These are phyloP conservation scores for Inosperma sp. DNA, from an alignment of 768 basidiomycete species.

Conservation along the genomic window DNA sequence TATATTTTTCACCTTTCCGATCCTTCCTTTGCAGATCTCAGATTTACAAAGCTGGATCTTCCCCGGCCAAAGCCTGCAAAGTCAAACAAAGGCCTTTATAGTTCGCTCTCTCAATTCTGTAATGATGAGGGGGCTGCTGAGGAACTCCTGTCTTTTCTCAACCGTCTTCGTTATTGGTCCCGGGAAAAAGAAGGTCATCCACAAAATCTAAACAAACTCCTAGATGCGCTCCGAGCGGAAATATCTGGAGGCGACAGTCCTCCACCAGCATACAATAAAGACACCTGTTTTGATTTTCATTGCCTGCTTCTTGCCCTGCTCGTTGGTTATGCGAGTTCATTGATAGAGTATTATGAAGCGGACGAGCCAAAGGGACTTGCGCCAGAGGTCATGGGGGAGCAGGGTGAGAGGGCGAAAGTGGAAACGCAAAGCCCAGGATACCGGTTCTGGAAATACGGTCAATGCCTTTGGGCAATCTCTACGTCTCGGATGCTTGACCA, in stretches of 20 bases:
- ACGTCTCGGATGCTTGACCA: background rate
- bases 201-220: background rate
- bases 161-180: background rate
- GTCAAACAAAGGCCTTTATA: background rate
- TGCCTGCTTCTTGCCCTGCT: background rate
- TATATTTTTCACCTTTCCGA: background rate
- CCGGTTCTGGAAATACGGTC: background rate
- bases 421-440: background rate
- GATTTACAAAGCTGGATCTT: background rate
- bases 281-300: background rate
- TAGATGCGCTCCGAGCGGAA: background rate
- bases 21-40: background rate
- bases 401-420: no score
- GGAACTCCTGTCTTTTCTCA: background rate
- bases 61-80: background rate
- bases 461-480: background rate
- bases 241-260: no score
- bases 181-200: background rate
- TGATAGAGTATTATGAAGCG: background rate
- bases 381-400: no score
- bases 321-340: background rate
- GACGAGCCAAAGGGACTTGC: no score
- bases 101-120: background rate
- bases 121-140: background rate
- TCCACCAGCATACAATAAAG: background rate